Base-by-base conservation (phyloP, 495 filamentous ascomycete species). In the Penicillium pulvis region DNA sequence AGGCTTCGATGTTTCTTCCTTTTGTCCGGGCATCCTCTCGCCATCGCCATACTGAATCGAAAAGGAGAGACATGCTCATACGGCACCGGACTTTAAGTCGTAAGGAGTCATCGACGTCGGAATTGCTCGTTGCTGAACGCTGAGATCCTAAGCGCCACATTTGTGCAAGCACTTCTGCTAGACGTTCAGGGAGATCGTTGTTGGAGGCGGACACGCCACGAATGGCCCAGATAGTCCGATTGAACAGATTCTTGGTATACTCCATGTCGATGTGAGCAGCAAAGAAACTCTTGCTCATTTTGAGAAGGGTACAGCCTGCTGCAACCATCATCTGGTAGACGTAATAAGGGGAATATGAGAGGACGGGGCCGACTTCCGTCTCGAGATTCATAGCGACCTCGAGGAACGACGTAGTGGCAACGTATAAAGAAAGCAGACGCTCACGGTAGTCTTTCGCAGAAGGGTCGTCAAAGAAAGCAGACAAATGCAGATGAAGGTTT, bases 31-130 rank as follows among this genome's bases (percentile, higher is more conserved):
- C 89, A 70, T 92, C 89, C 66, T 95, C 91, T 56, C 92, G 81
- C 92, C 92, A 97, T 53, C 91, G 86, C 91, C 91, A 96, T 24
- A 95, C 91, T 4, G 88, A 91, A 73, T 97, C 92, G 69, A 88
- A 96, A 3, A 97, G 89, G 7, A 96, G 79, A 62, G 90, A 93
- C 89, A 97, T 93, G 71, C 91, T 95, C 83, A 93, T 92, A 10
- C 92, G 84, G 66, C 90, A 94, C 55, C 90, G 84, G 6, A 96
- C 90, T 71, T 91, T 93, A 16, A 97, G 78, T 72, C 92, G 86
- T 49, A 97, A 69, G 36, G 77, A 79, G 53, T 90, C 88, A 67
- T 96, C 91, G 12, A 84, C 77, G 42, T 79, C 74, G 47, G 68
- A 20, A 45, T 62, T 68, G 49, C 63, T 65, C 14, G 63, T 60